Evolutionary conservation across 1,284 basidiomycete genomes (phyloP).

Genomic region (Fomitopsis palustris): DNA sequence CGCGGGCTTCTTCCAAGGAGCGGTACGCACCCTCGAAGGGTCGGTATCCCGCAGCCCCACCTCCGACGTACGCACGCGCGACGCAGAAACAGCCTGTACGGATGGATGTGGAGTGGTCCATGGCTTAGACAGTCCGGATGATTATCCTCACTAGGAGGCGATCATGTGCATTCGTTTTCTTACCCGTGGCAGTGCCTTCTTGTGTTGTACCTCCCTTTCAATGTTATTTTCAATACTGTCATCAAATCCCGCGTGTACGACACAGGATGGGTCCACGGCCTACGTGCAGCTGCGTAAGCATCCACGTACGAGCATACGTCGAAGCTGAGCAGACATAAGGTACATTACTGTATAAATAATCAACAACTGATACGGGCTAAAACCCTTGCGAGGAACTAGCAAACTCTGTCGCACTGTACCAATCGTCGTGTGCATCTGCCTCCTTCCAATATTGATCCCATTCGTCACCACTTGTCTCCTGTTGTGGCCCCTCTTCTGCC

Average conservation of each 20-base stretch:
- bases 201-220: neutral
- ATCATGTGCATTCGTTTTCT: neutral
- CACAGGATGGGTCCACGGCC: no score
- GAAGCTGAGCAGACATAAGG: neutral
- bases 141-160: neutral
- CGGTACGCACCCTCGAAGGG: neutral
- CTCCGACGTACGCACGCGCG: neutral
- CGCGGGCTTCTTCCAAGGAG: neutral
- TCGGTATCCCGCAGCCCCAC: conserved; percentile 3
- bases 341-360: neutral
- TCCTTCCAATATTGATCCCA: conserved; percentile 44
- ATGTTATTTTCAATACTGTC: neutral
- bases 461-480: conserved; percentile 30
- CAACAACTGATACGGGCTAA: neutral
- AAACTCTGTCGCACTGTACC: neutral
- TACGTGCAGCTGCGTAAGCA: no score
- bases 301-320: neutral
- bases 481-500: conserved; percentile 17
- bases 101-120: conserved; percentile 14
- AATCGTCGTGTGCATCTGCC: conserved; percentile 22
- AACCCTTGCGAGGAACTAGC: neutral
- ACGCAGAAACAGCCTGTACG: neutral
- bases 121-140: conserved; percentile 10
- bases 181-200: neutral
- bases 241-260: no score